Evolutionary conservation across 2,329 filamentous ascomycete species (phyloP), one percentile per base, ranked within the genome.

Genomic region (Fusarium sp.): DNA sequence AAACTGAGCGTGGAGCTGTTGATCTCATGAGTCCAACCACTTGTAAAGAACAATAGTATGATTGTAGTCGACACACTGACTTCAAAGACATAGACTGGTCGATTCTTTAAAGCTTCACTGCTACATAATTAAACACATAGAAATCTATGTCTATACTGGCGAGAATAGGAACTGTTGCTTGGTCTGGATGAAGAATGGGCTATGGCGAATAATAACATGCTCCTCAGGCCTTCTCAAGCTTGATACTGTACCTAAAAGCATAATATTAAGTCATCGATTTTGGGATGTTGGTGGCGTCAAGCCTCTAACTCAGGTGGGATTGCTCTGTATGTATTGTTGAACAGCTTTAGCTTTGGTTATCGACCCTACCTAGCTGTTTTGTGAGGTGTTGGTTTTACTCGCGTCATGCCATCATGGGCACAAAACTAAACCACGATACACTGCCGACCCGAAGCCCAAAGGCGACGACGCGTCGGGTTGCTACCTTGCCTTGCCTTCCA

Each of bases 231-330:
- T n/a, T 37, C 10, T n/a, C 34, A n/a, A 37, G 34, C 18, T 11
- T 37, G 18, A n/a, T 37, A 37, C 34, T 37, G 34, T 37, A 37
- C 34, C 11, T 37, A 30, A 22, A 41, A 29, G 57, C 24, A 60
- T n/a, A 29, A 54, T 27, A 53, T 55, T 48, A 57, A 47, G 55
- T 71, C 68, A 71, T 71, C 52, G 64, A 69, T 54, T 48, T 34
- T 55, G 53, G 41, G 37, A 58, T n/a, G 16, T 24, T 30, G 18
- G 48, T 65, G 68, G 55, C 59, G 68, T 45, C 30, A 46, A 49
- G 18, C 41, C 40, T 58, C 42, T 12, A 52, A 34, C 10, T 32
- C 18, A 18, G 34, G 49, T 20, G 48, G 32, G 29, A 34, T 64
- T 53, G 63, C 25, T 63, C 41, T 59, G 47, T 37, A 37, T 24